phyloP scores from a whole-genome alignment of 768 basidiomycete genomes.

The Pulveroboletus sp. region DNA sequence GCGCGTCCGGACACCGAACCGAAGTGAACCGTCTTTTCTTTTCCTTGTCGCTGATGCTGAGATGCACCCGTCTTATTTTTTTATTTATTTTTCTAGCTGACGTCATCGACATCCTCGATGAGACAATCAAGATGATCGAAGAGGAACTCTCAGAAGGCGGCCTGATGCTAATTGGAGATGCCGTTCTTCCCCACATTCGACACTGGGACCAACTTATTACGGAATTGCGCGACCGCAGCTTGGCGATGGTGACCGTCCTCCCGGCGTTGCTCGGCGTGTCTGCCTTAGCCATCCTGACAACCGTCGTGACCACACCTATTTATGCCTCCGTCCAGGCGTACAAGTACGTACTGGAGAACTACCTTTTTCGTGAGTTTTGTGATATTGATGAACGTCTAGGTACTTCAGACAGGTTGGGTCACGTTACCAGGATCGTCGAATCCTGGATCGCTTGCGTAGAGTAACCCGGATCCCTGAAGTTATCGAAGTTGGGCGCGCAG shows the following conservation, averaged over 20 bases:
- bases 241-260: conserved; percentile 1
- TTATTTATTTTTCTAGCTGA: conserved; percentile 5
- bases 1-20: conserved; percentile 14
- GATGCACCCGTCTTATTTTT: no score
- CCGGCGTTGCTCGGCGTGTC: conserved; percentile 16
- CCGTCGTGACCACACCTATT: conserved; percentile 1
- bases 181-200: conserved; percentile 10
- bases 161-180: conserved; percentile 11
- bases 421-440: neutral
- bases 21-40: neutral
- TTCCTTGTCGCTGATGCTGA: neutral
- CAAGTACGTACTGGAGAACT: conserved; percentile 8
- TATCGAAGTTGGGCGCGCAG: no score
- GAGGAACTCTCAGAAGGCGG: conserved; percentile 10
- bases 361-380: neutral
- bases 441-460: neutral
- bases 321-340: conserved; percentile 1
- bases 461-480: neutral
- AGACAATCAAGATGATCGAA: conserved; percentile 16
- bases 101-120: conserved; percentile 16
- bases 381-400: neutral
- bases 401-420: neutral
- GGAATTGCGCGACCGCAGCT: neutral
- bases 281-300: conserved; percentile 11
- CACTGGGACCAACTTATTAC: conserved; percentile 16